phyloP scores from a whole-genome alignment of 495 filamentous ascomycete genomes.

The Astrocystis sublimbata region DNA sequence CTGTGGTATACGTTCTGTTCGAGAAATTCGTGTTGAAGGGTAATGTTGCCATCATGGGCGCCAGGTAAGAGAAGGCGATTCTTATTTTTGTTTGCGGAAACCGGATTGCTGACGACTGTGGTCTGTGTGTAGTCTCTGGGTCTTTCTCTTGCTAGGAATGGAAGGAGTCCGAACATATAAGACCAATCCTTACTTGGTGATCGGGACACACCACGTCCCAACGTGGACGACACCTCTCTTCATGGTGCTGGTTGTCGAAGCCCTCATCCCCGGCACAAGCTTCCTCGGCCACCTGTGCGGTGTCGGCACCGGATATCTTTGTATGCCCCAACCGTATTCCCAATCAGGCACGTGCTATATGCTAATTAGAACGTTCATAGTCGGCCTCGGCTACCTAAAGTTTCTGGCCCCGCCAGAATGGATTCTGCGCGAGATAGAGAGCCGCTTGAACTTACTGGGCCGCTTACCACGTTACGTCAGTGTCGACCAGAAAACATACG shows the following conservation, averaged over 20 bases:
- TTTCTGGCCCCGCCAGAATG: constrained; percentile 82
- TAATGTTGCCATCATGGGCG: constrained; percentile 73
- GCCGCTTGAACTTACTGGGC: constrained; percentile 77
- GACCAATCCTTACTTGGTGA: constrained; percentile 71
- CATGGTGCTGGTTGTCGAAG: constrained; percentile 65
- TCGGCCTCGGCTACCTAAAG: constrained; percentile 81
- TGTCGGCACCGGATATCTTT: constrained; percentile 77
- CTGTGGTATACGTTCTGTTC: constrained; percentile 66
- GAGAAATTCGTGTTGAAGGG: constrained; percentile 65
- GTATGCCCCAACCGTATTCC: constrained; percentile 50
- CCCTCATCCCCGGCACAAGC: constrained; percentile 77
- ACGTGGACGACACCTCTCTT: constrained; percentile 89
- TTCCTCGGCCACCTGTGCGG: constrained; percentile 86
- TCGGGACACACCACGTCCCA: constrained; percentile 75
- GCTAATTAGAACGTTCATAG: constrained; percentile 42
- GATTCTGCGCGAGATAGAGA: constrained; percentile 78
- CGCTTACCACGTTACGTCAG: constrained; percentile 86
- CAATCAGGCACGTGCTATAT: constrained; percentile 19
- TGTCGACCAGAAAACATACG: constrained; percentile 94
- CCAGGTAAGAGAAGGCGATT: constrained; percentile 59
- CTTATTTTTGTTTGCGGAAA: neutral
- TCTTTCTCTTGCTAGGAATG: constrained; percentile 79
- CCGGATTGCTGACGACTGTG: neutral
- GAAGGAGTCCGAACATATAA: constrained; percentile 80
- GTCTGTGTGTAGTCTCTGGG: constrained; percentile 82